Percentiles rank a stretch among this genome's conserved stretches.
Conservation (phyloP, 371 early-diverging fungal genomes). For the Mucor piriformis region DNA sequence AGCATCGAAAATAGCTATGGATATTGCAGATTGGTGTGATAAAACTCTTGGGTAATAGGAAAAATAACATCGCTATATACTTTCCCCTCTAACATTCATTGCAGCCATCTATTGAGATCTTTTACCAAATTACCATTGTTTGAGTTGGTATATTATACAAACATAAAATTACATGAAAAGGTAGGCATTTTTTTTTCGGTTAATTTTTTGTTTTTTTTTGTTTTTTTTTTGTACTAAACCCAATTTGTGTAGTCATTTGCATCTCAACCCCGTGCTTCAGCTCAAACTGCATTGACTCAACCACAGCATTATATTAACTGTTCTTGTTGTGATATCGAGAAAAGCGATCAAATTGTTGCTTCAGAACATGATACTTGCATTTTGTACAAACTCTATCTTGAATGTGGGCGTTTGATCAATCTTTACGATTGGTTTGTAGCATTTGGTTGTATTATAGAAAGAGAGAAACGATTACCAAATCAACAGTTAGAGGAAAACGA, state of each 20-base stretch:
- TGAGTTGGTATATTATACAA: slow-evolving; percentile 79
- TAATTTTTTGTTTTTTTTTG: too few species aligned
- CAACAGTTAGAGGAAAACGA: slow-evolving; percentile 43
- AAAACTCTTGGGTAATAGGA: slow-evolving; percentile 42
- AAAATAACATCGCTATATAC: neutral
- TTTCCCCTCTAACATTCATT: slow-evolving; percentile 44
- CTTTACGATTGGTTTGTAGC: slow-evolving; percentile 90
- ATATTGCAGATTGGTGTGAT: slow-evolving; percentile 50
- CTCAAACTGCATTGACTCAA: slow-evolving; percentile 83
- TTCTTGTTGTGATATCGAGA: slow-evolving; percentile 61
- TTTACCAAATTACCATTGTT: slow-evolving; percentile 63
- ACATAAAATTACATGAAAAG: slow-evolving; percentile 69
- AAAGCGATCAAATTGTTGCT: slow-evolving; percentile 49
- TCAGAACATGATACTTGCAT: slow-evolving; percentile 85
- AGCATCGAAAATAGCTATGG: slow-evolving; percentile 48
- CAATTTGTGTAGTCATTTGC: slow-evolving; percentile 64
- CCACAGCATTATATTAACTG: slow-evolving; percentile 78
- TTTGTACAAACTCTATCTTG: slow-evolving; percentile 85
- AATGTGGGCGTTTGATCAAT: slow-evolving; percentile 92
- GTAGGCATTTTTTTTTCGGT: slow-evolving; percentile 47
- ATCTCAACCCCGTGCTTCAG: slow-evolving; percentile 81
- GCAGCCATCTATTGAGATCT: slow-evolving; percentile 19
- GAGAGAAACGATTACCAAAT: slow-evolving; percentile 36
- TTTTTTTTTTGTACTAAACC: neutral
- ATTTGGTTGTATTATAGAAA: slow-evolving; percentile 71